These are phyloP conservation scores for Naganishia vaughanmartiniae DNA, from an alignment of 768 basidiomycete species.

Conservation along the genomic window DNA sequence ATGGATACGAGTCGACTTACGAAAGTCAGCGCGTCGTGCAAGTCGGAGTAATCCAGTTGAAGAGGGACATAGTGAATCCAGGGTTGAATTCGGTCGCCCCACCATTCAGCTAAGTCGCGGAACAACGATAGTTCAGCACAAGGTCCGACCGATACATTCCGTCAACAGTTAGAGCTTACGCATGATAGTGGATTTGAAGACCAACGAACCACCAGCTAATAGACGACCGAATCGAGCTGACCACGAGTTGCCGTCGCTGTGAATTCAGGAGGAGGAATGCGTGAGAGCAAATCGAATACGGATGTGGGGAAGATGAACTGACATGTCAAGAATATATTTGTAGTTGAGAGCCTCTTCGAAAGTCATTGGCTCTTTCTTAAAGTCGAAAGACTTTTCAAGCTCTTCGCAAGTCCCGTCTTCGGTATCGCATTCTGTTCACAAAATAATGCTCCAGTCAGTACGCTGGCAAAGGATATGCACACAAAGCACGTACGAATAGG, in stretches of 20 bases:
- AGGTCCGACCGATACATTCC: not conserved
- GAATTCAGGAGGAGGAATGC: constrained; percentile 15
- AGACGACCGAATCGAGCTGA: constrained; percentile 49
- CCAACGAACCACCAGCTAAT: constrained; percentile 40
- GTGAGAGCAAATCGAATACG: not conserved
- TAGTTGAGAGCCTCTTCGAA: constrained; percentile 43
- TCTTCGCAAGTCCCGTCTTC: constrained; percentile 47
- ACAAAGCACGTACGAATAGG: constrained; percentile 45
- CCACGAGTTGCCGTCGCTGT: constrained; percentile 49
- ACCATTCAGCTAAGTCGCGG: constrained; percentile 35
- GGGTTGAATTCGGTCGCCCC: constrained; percentile 48
- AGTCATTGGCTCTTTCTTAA: constrained; percentile 31
- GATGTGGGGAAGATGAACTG: constrained; percentile 26
- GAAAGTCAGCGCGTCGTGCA: constrained; percentile 44
- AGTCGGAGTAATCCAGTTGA: constrained; percentile 33
- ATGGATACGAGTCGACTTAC: constrained; percentile 13
- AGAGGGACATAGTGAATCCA: constrained; percentile 46
- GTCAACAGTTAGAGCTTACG: constrained; percentile 35
- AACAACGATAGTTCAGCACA: not conserved
- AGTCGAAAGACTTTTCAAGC: constrained; percentile 39
- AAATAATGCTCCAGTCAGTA: not conserved
- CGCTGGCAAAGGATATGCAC: not conserved
- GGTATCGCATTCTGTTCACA: constrained; percentile 37
- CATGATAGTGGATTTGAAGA: constrained; percentile 50
- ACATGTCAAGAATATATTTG: constrained; percentile 50